Base-by-base conservation (phyloP, 768 basidiomycete genomes). In the Leucocoprinus birnbaumii region DNA sequence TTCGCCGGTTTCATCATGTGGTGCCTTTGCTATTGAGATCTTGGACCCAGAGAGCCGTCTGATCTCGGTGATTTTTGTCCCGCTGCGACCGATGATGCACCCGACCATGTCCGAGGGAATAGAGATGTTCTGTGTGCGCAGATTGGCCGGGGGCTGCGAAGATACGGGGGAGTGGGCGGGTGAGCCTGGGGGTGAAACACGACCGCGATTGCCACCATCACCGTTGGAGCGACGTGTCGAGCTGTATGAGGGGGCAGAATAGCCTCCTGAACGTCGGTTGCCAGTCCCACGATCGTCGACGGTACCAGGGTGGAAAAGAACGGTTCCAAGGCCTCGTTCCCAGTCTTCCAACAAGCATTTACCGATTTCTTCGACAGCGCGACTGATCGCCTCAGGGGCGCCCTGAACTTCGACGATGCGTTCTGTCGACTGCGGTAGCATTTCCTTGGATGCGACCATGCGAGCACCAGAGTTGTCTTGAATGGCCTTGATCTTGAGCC, bases 51-150 rank as follows among this genome's bases (percentile, higher is more conserved):
- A 97, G 43, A 98, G 84, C 55, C 96, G 91, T 64, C 97, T 91
- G 68, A 99, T 99, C 72, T 99, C 97, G 50, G 96, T 98, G 64
- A 99, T 99, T 81, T 98, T 98, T 61, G 92, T 90, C 26, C 96
- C 96, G 69, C 88, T 92, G 60, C 94, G 91, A 57, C 96, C 96
- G 64, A 98, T 98, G 74, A 90, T 91, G 68, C 90, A 92, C 56
- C 87, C 95, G 59, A 99, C 97, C 97, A 99, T 99, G 76, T 99
- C 97, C 60, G 91, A 91, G 35, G 97, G 97, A 65, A 99, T 98
- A 63, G 97, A 96, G 63, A 99, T 98, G 73, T 96, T 98, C 74
- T 99, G 97, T 9, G 97, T 98, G 60, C 95, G 89, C 61, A 98
- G 80, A 71, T 95, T 95, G 27, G 83, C 76, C 25, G 80, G 80